Conservation (phyloP, 306 rosid genomes). For the Trifolium subterraneum region DNA sequence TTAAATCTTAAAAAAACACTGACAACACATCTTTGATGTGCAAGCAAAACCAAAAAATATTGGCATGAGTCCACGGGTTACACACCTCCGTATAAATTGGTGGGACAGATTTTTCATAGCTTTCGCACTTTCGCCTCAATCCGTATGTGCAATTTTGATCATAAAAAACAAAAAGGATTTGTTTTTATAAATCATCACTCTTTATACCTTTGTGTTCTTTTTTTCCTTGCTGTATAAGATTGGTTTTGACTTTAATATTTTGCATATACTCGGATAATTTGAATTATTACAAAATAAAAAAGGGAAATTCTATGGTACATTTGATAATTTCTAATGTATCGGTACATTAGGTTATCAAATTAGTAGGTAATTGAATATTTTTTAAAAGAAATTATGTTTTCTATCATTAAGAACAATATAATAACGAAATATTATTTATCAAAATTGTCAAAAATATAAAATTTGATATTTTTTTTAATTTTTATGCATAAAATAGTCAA, state of each 20-base stretch:
- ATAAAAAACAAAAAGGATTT: not conserved
- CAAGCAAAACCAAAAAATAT: not conserved
- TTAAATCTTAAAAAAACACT: not conserved
- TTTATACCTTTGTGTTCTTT: not conserved
- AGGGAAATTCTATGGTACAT: too few relatives aligned
- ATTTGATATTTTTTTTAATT: too few relatives aligned
- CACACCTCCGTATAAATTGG: not conserved
- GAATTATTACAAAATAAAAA: not conserved
- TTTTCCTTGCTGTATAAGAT: not conserved
- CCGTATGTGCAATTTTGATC: not conserved
- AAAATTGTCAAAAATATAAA: too few relatives aligned
- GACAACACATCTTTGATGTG: not conserved
- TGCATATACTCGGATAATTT: not conserved
- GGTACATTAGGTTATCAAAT: too few relatives aligned
- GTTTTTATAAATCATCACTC: not conserved
- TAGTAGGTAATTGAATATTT: too few relatives aligned
- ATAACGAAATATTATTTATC: too few relatives aligned
- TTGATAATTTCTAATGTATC: too few relatives aligned
- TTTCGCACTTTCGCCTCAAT: not conserved
- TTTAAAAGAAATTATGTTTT: too few relatives aligned
- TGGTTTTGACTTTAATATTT: not conserved
- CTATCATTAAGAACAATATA: too few relatives aligned
- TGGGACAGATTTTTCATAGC: not conserved
- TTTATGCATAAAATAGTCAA: too few relatives aligned
- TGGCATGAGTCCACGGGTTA: not conserved